Conservation (phyloP, 352 stramenopile species). For the Pythium volutum region DNA sequence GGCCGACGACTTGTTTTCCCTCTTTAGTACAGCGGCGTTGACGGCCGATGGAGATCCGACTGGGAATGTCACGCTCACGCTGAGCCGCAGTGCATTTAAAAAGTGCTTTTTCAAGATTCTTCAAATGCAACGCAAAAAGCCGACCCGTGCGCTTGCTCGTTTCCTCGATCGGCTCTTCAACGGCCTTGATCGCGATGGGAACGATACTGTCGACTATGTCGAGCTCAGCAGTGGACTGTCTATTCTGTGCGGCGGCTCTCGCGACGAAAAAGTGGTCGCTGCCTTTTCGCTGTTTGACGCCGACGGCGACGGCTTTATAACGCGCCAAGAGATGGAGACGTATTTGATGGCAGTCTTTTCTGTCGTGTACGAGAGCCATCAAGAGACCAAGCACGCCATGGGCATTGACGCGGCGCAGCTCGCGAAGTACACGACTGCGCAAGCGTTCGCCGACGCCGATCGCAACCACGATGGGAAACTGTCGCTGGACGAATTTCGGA, state of each 20-base stretch:
- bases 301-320: constrained; percentile 84
- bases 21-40: constrained; percentile 40
- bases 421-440: constrained; percentile 63
- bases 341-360: constrained; percentile 44
- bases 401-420: constrained; percentile 53
- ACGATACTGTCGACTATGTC: constrained; percentile 69
- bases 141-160: constrained; percentile 41
- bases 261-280: constrained; percentile 73
- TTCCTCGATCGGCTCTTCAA: constrained; percentile 79
- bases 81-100: constrained; percentile 71
- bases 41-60: neutral
- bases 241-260: constrained; percentile 63
- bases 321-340: constrained; percentile 70
- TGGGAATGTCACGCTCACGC: constrained; percentile 12
- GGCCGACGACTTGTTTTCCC: constrained; percentile 55
- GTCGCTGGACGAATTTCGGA: constrained; percentile 78
- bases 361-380: constrained; percentile 23
- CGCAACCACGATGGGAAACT: constrained; percentile 75
- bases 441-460: constrained; percentile 88
- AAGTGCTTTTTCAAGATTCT: constrained; percentile 63
- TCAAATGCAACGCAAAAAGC: constrained; percentile 50
- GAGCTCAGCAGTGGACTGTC: constrained; percentile 78
- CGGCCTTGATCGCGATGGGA: constrained; percentile 68
- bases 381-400: constrained; percentile 34
- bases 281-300: constrained; percentile 86